phyloP scores from a whole-genome alignment of 2,329 filamentous ascomycete species.

The Bipolaris sorokiniana region DNA sequence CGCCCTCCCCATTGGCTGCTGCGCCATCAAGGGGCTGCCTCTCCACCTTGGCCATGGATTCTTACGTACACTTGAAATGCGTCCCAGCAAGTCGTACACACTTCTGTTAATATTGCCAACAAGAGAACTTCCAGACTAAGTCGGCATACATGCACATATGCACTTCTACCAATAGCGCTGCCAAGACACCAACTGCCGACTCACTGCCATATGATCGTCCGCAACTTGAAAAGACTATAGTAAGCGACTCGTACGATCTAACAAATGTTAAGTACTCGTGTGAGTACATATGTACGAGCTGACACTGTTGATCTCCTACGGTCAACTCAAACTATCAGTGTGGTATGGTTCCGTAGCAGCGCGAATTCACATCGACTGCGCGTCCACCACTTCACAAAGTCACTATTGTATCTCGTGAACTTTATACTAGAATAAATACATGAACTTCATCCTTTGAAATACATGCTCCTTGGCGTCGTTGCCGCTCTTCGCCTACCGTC shows the following conservation, averaged over 20 bases:
- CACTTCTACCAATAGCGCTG: background rate
- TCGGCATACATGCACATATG: no score
- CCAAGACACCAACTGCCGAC: background rate
- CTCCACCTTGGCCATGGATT: background rate
- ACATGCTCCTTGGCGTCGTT: background rate
- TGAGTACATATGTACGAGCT: background rate
- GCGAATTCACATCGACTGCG: background rate
- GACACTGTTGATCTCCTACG: background rate
- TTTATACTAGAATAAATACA: background rate
- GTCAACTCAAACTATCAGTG: no score
- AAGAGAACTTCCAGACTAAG: no score
- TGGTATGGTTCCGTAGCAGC: background rate
- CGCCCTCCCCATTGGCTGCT: slow-evolving; percentile 10
- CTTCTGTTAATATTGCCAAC: no score
- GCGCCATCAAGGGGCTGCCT: slow-evolving; percentile 9
- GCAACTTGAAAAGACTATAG: background rate
- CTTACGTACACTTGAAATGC: no score
- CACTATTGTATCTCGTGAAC: background rate
- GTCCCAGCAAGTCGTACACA: no score
- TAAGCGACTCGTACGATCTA: background rate
- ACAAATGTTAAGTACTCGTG: background rate
- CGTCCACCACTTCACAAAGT: background rate
- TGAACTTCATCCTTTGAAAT: background rate
- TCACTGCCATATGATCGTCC: background rate
- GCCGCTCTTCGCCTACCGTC: background rate